phyloP scores from a whole-genome alignment of 2,329 filamentous ascomycete genomes.

The Colletotrichum tofieldiae region DNA sequence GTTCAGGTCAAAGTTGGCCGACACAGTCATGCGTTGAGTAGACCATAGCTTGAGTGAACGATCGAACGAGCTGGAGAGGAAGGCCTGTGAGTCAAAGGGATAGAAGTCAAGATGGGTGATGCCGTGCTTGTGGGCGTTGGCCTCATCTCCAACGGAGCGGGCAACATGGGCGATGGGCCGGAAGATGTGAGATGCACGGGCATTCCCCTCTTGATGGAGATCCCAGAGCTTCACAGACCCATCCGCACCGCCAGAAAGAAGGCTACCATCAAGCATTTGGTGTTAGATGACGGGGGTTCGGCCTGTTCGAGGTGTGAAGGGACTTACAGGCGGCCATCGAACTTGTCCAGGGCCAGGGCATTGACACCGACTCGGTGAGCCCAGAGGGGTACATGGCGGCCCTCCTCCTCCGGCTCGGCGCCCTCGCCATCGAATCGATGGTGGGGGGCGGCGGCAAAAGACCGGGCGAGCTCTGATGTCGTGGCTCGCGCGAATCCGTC shows the following conservation, averaged over 20 bases:
- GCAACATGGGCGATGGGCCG: constrained; percentile 68
- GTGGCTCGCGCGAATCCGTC: constrained; percentile 76
- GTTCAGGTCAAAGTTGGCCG: constrained; percentile 78
- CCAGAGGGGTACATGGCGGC: constrained; percentile 55
- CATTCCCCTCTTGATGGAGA: constrained; percentile 73
- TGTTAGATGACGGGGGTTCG: constrained; percentile 1
- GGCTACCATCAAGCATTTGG: constrained; percentile 59
- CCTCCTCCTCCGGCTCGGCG: constrained; percentile 26
- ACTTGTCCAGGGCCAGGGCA: constrained; percentile 83
- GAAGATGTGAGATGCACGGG: constrained; percentile 64
- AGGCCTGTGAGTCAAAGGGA: constrained; percentile 82
- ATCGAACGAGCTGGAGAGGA: constrained; percentile 85
- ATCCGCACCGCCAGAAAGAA: constrained; percentile 89
- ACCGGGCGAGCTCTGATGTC: constrained; percentile 76
- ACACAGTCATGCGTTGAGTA: constrained; percentile 72
- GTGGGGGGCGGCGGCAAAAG: constrained; percentile 77
- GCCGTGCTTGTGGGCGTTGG: constrained; percentile 73
- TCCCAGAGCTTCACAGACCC: constrained; percentile 91
- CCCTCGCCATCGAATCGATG: constrained; percentile 78
- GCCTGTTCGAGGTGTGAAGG: background rate
- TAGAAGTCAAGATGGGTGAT: constrained; percentile 85
- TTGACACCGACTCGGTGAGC: constrained; percentile 87
- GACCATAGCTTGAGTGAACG: constrained; percentile 83
- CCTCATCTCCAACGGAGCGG: constrained; percentile 55
- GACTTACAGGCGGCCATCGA: constrained; percentile 81